Evolutionary conservation across 2,329 filamentous ascomycete species (phyloP).

Genomic region (Beauveria bassiana): DNA sequence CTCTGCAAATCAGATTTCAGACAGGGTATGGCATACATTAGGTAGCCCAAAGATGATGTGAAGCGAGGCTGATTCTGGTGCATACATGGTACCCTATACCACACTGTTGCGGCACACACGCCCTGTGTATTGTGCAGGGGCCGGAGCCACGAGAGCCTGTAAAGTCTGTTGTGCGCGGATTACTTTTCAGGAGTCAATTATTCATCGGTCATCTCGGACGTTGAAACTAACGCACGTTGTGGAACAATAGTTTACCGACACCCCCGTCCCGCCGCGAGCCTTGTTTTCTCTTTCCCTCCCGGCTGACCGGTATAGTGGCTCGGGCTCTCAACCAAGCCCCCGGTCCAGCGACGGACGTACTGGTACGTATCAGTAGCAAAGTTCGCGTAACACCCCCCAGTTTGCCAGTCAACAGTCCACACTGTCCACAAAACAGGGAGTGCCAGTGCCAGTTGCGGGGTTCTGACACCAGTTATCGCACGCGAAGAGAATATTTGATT

Average conservation of each 20-base stretch:
- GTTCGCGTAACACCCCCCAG: neutral
- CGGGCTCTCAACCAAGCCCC: constrained; percentile 1
- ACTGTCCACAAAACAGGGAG: too few species aligned
- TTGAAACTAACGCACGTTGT: neutral
- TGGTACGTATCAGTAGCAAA: neutral
- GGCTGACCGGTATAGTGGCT: constrained; percentile 4
- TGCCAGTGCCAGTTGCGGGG: neutral
- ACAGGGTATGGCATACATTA: too few species aligned
- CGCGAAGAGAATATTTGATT: neutral
- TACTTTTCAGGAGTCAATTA: neutral
- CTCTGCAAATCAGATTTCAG: too few species aligned
- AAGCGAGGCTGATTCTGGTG: too few species aligned
- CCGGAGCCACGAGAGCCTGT: too few species aligned
- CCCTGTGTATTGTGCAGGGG: too few species aligned
- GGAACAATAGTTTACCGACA: neutral
- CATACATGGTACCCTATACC: too few species aligned
- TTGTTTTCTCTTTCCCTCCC: constrained; percentile 8
- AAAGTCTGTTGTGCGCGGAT: too few species aligned
- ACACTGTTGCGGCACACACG: too few species aligned
- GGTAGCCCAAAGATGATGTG: too few species aligned
- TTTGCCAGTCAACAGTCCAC: too few species aligned
- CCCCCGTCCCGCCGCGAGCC: neutral
- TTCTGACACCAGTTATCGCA: neutral
- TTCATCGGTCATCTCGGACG: neutral
- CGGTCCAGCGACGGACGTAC: constrained; percentile 2